phyloP scores from a whole-genome alignment of 1,139 yeast species.

The Hanseniaspora uvarum region DNA sequence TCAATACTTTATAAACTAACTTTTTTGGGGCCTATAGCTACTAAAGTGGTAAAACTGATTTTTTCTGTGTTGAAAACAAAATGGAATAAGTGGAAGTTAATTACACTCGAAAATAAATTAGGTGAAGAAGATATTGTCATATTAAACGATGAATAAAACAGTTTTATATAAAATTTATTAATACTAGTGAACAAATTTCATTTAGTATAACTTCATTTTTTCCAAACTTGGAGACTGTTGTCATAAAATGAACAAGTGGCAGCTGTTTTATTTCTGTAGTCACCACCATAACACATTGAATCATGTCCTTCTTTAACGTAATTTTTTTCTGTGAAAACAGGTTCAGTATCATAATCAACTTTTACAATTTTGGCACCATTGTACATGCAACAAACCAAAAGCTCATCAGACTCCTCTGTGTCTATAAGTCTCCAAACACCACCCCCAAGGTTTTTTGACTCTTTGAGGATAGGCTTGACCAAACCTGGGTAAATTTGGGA shows the following conservation, averaged over 20 bases:
- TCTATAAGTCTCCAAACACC: constrained; percentile 93
- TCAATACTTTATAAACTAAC: not conserved
- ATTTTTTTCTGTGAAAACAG: constrained; percentile 32
- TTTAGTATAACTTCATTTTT: no score
- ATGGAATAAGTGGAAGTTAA: constrained; percentile 5
- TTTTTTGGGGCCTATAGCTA: not conserved
- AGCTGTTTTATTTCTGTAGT: constrained; percentile 53
- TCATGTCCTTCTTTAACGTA: constrained; percentile 64
- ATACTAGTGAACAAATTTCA: no score
- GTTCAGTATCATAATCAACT: constrained; percentile 27
- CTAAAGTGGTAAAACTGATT: not conserved
- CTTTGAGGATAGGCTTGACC: constrained; percentile 24
- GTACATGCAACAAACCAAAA: constrained; percentile 86
- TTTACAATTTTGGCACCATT: constrained; percentile 71
- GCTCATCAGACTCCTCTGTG: constrained; percentile 37
- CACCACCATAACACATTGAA: constrained; percentile 94
- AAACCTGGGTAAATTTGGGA: constrained; percentile 28
- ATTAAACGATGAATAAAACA: constrained; percentile 7
- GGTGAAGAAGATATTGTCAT: constrained; percentile 4
- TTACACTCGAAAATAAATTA: not conserved
- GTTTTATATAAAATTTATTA: not conserved
- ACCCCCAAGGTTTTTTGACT: constrained; percentile 57
- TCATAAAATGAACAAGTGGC: constrained; percentile 91
- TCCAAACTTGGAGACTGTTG: constrained; percentile 67
- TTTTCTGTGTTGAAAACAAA: not conserved